A percentile compares a stretch with the other conserved stretches of the same genome.
These are phyloP conservation scores for Verticillium longisporum DNA, from an alignment of 2,329 filamentous ascomycete genomes.

Conservation along the genomic window DNA sequence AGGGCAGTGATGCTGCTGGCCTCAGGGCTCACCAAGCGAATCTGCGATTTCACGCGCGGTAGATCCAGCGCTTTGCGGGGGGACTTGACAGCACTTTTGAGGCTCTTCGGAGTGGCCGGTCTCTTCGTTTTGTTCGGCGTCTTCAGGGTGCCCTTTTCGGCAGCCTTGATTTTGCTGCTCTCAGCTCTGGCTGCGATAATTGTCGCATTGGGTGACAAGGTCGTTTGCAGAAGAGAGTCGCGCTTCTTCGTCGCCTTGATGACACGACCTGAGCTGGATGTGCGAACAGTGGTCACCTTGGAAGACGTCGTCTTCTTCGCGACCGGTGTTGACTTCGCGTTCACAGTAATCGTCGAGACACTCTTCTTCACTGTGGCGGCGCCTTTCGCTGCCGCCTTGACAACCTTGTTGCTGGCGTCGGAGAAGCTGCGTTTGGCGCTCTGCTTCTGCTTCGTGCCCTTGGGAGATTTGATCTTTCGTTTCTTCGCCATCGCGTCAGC, in stretches of 20 bases:
- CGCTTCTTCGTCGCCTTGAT: conserved; percentile 8
- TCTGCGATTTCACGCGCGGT: conserved; percentile 7
- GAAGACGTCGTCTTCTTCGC: conserved; percentile 11
- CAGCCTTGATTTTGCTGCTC: background rate
- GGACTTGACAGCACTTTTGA: conserved; percentile 9
- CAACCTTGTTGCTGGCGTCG: conserved; percentile 25
- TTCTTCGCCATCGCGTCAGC: conserved; percentile 28
- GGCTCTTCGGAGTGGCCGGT: background rate
- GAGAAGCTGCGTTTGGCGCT: conserved; percentile 27
- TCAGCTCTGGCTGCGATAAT: conserved; percentile 8
- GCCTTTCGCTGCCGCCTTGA: conserved; percentile 25
- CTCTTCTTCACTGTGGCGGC: conserved; percentile 25
- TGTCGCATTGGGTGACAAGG: conserved; percentile 8
- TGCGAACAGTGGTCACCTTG: conserved; percentile 9
- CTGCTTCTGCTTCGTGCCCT: conserved; percentile 12
- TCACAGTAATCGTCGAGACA: conserved; percentile 20
- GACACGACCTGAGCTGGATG: conserved; percentile 10
- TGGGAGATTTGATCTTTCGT: conserved; percentile 36
- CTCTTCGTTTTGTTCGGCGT: conserved; percentile 4
- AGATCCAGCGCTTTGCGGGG: conserved; percentile 11
- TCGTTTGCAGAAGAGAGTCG: conserved; percentile 1
- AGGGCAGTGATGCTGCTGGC: conserved; percentile 9
- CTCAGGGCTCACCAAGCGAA: conserved; percentile 11
- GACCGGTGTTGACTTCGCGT: conserved; percentile 2
- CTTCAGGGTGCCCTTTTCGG: background rate